A percentile compares a stretch with the other conserved stretches of the same genome.
phyloP scores from a whole-genome alignment of 2,329 filamentous ascomycete genomes.

The Calonectria pteridis region DNA sequence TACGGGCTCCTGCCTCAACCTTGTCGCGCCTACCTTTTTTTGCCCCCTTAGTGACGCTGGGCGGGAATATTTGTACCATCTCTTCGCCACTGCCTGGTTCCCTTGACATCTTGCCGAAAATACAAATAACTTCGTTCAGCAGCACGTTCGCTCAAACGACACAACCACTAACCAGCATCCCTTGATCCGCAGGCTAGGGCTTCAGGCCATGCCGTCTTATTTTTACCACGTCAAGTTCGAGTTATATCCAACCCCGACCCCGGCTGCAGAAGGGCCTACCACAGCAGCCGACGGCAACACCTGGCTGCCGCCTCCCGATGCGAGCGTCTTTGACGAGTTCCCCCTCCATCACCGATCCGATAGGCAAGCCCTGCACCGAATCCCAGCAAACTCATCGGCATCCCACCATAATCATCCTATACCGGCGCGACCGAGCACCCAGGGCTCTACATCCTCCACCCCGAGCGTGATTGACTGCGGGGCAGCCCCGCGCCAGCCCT shows the following conservation, averaged over 20 bases:
- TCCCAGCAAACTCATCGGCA: slow-evolving; percentile 17
- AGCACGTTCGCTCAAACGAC: not conserved
- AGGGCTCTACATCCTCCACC: slow-evolving; percentile 32
- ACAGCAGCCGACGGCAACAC: slow-evolving; percentile 41
- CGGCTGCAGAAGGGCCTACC: slow-evolving; percentile 35
- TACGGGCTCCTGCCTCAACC: slow-evolving; percentile 6
- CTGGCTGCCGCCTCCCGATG: slow-evolving; percentile 64
- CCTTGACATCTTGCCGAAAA: not conserved
- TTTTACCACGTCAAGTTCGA: slow-evolving; percentile 77
- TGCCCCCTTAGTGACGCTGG: slow-evolving; percentile 37
- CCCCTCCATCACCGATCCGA: slow-evolving; percentile 60
- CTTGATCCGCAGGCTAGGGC: slow-evolving; percentile 13
- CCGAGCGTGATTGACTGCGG: slow-evolving; percentile 64
- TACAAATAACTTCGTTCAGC: not conserved
- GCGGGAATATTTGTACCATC: not conserved
- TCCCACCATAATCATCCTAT: slow-evolving; percentile 4
- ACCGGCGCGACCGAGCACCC: slow-evolving; percentile 2
- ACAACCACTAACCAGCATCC: not conserved
- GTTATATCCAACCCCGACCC: slow-evolving; percentile 65
- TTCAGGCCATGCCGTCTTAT: slow-evolving; percentile 68
- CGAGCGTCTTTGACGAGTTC: slow-evolving; percentile 68
- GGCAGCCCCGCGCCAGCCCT: slow-evolving; percentile 50
- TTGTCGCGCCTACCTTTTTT: slow-evolving; percentile 28
- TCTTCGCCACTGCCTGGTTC: not conserved
- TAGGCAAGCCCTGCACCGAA: slow-evolving; percentile 33